Conservation (phyloP, 2,329 filamentous ascomycete species). For the Scorias spongiosa region DNA sequence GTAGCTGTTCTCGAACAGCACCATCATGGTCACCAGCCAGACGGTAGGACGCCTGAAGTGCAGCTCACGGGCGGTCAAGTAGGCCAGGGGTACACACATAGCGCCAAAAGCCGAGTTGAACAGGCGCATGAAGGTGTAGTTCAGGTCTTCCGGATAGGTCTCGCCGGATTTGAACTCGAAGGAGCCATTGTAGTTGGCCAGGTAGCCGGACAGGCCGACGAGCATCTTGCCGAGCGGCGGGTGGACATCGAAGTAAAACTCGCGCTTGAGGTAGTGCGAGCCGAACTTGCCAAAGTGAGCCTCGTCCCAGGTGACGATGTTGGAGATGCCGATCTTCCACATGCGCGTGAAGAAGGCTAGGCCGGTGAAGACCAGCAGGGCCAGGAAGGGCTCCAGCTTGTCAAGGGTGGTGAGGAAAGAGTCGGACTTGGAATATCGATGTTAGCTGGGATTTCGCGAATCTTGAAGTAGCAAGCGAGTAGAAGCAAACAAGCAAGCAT, state of each 20-base stretch:
- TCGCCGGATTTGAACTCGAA: conserved; percentile 99
- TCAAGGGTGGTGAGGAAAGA: conserved; percentile 48
- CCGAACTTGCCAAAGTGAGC: conserved; percentile 93
- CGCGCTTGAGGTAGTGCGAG: conserved; percentile 95
- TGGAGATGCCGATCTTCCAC: conserved; percentile 52
- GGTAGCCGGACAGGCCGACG: conserved; percentile 85
- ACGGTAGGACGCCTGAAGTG: conserved; percentile 74
- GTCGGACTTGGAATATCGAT: conserved; percentile 18
- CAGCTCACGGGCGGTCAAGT: conserved; percentile 85
- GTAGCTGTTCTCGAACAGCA: conserved; percentile 97
- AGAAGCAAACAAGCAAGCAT: background rate
- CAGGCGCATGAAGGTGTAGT: conserved; percentile 96
- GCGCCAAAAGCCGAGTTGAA: conserved; percentile 96
- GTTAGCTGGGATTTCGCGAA: background rate
- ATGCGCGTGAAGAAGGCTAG: conserved; percentile 51
- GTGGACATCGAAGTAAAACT: conserved; percentile 98
- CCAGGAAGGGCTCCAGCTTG: conserved; percentile 46
- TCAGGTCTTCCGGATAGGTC: conserved; percentile 78
- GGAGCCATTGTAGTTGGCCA: conserved; percentile 95
- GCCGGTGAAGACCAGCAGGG: conserved; percentile 47
- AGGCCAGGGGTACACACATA: conserved; percentile 81
- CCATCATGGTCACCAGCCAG: conserved; percentile 93
- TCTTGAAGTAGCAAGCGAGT: background rate
- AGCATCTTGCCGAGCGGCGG: conserved; percentile 97
- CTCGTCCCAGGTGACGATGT: conserved; percentile 64